phyloP scores from a whole-genome alignment of 2,329 filamentous ascomycete species.

The Colletotrichum liriopes region DNA sequence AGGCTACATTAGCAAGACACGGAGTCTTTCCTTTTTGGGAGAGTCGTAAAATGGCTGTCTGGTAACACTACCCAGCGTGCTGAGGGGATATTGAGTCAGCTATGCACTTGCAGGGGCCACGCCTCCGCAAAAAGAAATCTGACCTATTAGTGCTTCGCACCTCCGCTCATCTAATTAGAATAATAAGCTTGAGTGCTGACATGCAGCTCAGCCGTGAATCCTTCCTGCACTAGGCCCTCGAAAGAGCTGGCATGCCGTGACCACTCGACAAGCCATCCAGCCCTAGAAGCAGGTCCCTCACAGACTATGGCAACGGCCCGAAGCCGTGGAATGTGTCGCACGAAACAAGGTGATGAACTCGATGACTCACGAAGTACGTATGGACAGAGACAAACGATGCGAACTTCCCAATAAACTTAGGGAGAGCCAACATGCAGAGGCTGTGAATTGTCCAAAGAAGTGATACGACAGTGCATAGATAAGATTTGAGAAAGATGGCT shows the following conservation, averaged over 20 bases:
- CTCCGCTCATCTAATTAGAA: neutral
- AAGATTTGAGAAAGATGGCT: neutral
- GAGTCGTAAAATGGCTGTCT: neutral
- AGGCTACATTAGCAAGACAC: too few relatives aligned
- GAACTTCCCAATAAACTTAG: too few relatives aligned
- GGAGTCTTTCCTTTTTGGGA: neutral
- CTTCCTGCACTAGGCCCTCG: neutral
- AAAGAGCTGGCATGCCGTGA: neutral
- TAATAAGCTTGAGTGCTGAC: neutral
- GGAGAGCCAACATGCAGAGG: neutral
- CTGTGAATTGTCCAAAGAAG: neutral
- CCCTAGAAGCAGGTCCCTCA: conserved; percentile 6
- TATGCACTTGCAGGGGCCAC: conserved; percentile 8
- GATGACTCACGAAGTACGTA: neutral
- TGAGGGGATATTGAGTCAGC: neutral
- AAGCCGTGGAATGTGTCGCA: neutral
- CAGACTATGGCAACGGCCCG: neutral
- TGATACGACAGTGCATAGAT: neutral
- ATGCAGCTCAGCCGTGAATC: conserved; percentile 8
- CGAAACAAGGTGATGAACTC: too few relatives aligned
- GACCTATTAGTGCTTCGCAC: neutral
- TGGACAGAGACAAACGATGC: too few relatives aligned
- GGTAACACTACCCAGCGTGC: neutral
- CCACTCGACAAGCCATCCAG: neutral
- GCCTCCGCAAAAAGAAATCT: neutral